These are phyloP conservation scores for Rubroshorea leprosula DNA, from an alignment of 345 rosid genomes.

Conservation along the genomic window DNA sequence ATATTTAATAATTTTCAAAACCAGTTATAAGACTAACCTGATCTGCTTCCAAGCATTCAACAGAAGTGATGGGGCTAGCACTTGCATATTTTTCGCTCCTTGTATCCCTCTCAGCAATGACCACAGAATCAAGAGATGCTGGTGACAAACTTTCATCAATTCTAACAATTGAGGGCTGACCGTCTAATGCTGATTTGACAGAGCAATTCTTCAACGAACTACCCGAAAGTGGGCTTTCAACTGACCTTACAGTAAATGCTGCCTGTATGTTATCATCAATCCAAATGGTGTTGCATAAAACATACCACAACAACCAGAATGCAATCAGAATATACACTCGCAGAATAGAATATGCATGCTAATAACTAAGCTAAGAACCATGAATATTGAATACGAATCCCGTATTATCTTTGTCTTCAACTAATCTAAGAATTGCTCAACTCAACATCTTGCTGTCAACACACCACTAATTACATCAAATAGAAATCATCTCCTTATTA, in stretches of 20 bases:
- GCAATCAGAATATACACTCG: not conserved
- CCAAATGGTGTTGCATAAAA: not conserved
- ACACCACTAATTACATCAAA: too few relatives aligned
- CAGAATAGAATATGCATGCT: too few relatives aligned
- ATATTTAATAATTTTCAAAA: too few relatives aligned
- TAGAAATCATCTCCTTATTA: too few relatives aligned
- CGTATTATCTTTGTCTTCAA: too few relatives aligned
- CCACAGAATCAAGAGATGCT: conserved; percentile 80
- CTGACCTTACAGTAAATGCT: conserved; percentile 47
- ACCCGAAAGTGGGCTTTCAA: conserved; percentile 56
- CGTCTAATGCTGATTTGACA: conserved; percentile 38
- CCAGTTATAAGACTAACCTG: conserved; percentile 39
- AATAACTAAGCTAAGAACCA: too few relatives aligned
- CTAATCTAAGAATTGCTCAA: too few relatives aligned
- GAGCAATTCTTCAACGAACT: conserved; percentile 49
- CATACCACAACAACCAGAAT: conserved; percentile 1
- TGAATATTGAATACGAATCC: too few relatives aligned
- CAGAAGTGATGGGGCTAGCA: conserved; percentile 62
- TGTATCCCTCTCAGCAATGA: conserved; percentile 62
- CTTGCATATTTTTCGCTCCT: conserved; percentile 47
- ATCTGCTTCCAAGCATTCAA: conserved; percentile 84
- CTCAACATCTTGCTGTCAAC: too few relatives aligned
- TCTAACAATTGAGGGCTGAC: conserved; percentile 52
- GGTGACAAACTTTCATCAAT: conserved; percentile 80
- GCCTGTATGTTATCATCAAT: conserved; percentile 27